phyloP scores from a whole-genome alignment of 495 filamentous ascomycete genomes.

The Echria macrotheca region DNA sequence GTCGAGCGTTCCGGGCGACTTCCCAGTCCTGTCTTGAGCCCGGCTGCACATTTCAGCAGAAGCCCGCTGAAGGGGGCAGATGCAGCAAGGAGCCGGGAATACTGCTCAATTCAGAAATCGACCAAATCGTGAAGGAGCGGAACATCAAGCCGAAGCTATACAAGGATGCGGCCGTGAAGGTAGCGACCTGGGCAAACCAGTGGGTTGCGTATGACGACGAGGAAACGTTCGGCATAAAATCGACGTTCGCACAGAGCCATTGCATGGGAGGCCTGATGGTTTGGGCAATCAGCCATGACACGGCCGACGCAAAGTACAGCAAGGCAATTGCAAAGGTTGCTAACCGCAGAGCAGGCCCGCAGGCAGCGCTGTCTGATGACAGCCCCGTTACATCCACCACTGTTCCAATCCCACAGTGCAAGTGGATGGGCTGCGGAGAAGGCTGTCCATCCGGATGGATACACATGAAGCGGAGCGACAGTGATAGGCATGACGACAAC shows the following conservation, averaged over 20 bases:
- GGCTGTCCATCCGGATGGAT: background rate
- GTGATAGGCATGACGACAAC: background rate
- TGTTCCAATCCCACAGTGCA: background rate
- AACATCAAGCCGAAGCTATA: slow-evolving; percentile 3
- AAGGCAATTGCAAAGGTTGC: background rate
- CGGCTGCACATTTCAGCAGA: slow-evolving; percentile 15
- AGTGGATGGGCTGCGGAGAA: background rate
- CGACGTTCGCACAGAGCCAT: slow-evolving; percentile 26
- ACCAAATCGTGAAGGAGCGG: slow-evolving; percentile 16
- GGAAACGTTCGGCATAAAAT: slow-evolving; percentile 33
- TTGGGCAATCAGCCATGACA: slow-evolving; percentile 24
- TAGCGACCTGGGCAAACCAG: slow-evolving; percentile 20
- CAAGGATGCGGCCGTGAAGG: slow-evolving; percentile 29
- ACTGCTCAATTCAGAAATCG: slow-evolving; percentile 33
- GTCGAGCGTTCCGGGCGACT: background rate
- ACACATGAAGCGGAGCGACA: background rate
- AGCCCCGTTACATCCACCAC: background rate
- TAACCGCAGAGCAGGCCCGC: background rate
- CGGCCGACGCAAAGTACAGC: slow-evolving; percentile 28
- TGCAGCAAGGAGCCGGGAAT: slow-evolving; percentile 30
- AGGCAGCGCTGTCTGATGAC: background rate
- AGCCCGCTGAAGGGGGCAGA: slow-evolving; percentile 24
- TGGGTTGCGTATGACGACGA: slow-evolving; percentile 42
- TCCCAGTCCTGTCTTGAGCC: background rate
- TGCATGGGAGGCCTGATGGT: slow-evolving; percentile 23